A percentile compares a stretch with the other conserved stretches of the same genome.
These are phyloP conservation scores for Ambrosiella xylebori DNA, from an alignment of 2,329 filamentous ascomycete species.

Conservation along the genomic window DNA sequence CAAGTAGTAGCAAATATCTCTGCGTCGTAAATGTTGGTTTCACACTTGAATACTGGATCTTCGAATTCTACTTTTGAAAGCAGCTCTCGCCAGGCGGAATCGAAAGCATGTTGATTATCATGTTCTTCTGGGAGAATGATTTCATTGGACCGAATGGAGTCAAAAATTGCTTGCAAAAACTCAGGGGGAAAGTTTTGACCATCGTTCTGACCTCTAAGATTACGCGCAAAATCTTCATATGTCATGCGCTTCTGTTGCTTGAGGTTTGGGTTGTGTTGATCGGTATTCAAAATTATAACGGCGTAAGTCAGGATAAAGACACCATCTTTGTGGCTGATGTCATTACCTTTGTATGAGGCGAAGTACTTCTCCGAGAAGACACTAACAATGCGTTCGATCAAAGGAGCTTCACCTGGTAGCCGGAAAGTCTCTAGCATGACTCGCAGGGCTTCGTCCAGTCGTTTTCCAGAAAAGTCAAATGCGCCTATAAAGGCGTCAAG, in stretches of 20 bases:
- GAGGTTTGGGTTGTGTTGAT: constrained; percentile 88
- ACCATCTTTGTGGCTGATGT: constrained; percentile 69
- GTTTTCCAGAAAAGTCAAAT: constrained; percentile 78
- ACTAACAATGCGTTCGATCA: constrained; percentile 85
- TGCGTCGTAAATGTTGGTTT: constrained; percentile 89
- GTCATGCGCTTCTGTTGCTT: constrained; percentile 69
- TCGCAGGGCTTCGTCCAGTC: constrained; percentile 78
- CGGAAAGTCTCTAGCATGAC: constrained; percentile 82
- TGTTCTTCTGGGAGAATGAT: constrained; percentile 96
- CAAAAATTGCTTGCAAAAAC: constrained; percentile 72
- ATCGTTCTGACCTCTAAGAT: constrained; percentile 78
- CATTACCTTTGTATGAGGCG: constrained; percentile 45
- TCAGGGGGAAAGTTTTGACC: constrained; percentile 69
- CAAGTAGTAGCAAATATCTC: constrained; percentile 96
- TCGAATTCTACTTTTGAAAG: constrained; percentile 67
- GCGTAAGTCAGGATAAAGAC: constrained; percentile 86
- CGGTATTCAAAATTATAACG: constrained; percentile 94
- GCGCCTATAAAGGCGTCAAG: constrained; percentile 66
- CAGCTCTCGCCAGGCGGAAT: constrained; percentile 94
- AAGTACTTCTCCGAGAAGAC: constrained; percentile 79
- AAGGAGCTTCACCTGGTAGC: constrained; percentile 74
- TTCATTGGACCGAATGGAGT: constrained; percentile 81
- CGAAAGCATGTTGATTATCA: constrained; percentile 89
- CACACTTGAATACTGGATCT: constrained; percentile 56
- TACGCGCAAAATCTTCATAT: constrained; percentile 63